Evolutionary conservation across 2,329 filamentous ascomycete genomes (phyloP).

Genomic region (Apiospora sp.): DNA sequence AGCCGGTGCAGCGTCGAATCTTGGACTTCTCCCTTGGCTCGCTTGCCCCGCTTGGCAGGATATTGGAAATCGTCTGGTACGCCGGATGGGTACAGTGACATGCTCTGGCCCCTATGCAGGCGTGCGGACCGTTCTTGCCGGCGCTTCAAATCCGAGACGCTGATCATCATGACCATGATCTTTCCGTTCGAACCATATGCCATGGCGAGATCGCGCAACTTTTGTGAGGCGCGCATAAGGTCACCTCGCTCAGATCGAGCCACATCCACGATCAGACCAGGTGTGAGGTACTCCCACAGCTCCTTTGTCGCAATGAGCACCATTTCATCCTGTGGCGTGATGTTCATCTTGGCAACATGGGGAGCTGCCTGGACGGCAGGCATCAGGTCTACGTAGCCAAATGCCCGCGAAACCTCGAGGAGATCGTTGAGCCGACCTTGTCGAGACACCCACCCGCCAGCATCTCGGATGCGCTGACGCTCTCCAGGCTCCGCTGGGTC

Average conservation of each 20-base stretch:
- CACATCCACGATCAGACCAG: conserved; percentile 90
- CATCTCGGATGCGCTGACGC: conserved; percentile 88
- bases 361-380: conserved; percentile 93
- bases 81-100: conserved; percentile 82
- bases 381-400: conserved; percentile 93
- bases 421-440: conserved; percentile 93
- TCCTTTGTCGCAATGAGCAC: conserved; percentile 90
- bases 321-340: conserved; percentile 91
- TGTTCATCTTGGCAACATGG: conserved; percentile 77
- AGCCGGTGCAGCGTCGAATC: conserved; percentile 89
- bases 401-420: conserved; percentile 90
- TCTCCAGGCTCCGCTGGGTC: conserved; percentile 89
- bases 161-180: conserved; percentile 99
- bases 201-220: conserved; percentile 92
- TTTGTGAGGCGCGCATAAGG: conserved; percentile 93
- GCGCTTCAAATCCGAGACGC: conserved; percentile 88
- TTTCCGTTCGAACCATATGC: conserved; percentile 94
- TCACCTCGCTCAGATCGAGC: conserved; percentile 86
- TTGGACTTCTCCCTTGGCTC: conserved; percentile 69
- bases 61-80: conserved; percentile 74
- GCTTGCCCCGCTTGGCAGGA: conserved; percentile 70
- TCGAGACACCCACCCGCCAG: conserved; percentile 93
- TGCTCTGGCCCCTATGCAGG: conserved; percentile 78
- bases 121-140: conserved; percentile 74
- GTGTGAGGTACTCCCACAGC: conserved; percentile 92